A percentile compares a stretch with the other conserved stretches of the same genome.
Conservation (phyloP, 306 rosid species). For the Alnus glutinosa region DNA sequence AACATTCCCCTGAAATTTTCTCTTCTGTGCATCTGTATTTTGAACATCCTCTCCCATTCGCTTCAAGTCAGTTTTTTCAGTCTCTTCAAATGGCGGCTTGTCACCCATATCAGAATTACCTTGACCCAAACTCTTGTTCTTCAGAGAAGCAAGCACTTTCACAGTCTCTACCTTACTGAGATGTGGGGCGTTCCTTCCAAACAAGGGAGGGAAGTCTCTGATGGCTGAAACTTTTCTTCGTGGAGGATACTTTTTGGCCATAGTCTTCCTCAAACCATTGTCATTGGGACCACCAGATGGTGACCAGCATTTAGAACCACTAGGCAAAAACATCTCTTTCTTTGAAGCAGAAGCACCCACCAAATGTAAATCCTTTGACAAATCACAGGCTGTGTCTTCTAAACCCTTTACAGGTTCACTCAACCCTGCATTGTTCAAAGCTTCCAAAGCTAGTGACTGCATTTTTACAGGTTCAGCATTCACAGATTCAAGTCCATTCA, state of each 20-base stretch:
- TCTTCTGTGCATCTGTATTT: constrained; percentile 30
- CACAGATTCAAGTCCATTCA: no score
- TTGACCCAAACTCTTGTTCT: constrained; percentile 24
- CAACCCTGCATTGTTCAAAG: background rate
- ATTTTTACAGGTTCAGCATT: no score
- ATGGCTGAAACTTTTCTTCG: constrained; percentile 67
- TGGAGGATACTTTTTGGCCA: constrained; percentile 53
- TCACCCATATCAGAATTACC: constrained; percentile 33
- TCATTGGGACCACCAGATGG: constrained; percentile 29
- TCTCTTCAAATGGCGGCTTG: constrained; percentile 23
- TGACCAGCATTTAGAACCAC: constrained; percentile 24
- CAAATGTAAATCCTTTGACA: constrained; percentile 30
- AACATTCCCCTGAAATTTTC: constrained; percentile 19
- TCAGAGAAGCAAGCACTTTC: constrained; percentile 21
- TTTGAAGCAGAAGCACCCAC: constrained; percentile 24
- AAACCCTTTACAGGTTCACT: constrained; percentile 9
- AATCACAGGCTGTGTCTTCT: constrained; percentile 33
- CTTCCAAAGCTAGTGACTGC: no score
- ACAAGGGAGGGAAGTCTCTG: constrained; percentile 68
- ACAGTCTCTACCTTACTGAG: constrained; percentile 29
- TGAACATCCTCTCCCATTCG: constrained; percentile 35
- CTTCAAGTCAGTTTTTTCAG: constrained; percentile 20
- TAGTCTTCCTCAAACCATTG: constrained; percentile 34
- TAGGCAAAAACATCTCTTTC: constrained; percentile 30
- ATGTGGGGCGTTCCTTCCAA: constrained; percentile 59